Base-by-base conservation (phyloP, 768 basidiomycete genomes). In the Russula vinacea region DNA sequence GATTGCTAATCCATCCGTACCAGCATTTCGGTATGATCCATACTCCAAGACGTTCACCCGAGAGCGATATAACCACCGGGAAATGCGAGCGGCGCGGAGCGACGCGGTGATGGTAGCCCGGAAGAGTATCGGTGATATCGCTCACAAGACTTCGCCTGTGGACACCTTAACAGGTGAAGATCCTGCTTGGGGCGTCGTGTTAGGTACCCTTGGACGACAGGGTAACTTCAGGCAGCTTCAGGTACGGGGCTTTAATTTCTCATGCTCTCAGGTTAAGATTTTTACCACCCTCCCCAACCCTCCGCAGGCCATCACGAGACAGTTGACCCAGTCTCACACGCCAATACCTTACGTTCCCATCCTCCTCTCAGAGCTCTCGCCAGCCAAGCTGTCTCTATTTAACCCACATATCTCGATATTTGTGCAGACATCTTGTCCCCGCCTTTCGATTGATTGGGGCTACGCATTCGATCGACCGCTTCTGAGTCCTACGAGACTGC, bases 391-490 rank as follows among this genome's bases (percentile, higher is more conserved):
- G 37, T 81, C 90, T 5, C 79, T 98, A 3, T 90, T 99, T 74
- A 79, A 81, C 52, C 84, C 86, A 0, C 84, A 93, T 65, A 82
- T 98, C 68, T 87, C 91, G 2, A 86, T 90, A 0, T 98, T 98
- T 73, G 84, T 98, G 19, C 97, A 98, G 73, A 99, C 97, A 1
- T 92, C 94, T 0, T 98, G 97, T 74, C 97, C 97, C 3, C 86
- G 97, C 29, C 78, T 99, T 58, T 94, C 92, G 19, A 98, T 98
- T 62, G 97, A 99, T 72, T 99, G 97, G 97, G 97, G 97, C 4
- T 95, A 95, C 71, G 97, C 96, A 1, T 99, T 99, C 76, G 80
- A 88, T 59, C 79, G 83, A 24, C 97, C 97, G 2, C 78, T 98
- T 55, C 76, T 99, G 40, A 94, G 88, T 70, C 94, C 1, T 99